Evolutionary conservation across 768 basidiomycete genomes (phyloP).

Genomic region (Epithele typhae): DNA sequence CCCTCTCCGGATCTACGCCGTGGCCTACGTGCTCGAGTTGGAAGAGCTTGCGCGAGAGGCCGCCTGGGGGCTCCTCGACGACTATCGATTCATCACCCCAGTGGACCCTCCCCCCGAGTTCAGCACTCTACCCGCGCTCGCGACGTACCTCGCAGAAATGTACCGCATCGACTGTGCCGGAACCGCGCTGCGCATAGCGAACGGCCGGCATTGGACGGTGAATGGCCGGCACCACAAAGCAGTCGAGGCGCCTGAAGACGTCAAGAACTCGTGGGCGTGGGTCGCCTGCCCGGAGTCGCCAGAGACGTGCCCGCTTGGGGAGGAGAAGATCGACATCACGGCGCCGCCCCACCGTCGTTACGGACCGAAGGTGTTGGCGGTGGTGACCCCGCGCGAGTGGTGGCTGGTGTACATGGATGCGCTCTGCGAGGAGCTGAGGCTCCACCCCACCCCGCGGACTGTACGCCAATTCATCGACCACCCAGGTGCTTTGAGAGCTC

Average conservation of each 20-base stretch:
- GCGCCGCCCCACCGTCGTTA: not conserved
- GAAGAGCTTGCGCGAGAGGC: constrained; percentile 3
- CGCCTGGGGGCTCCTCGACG: not conserved
- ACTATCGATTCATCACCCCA: too few species aligned
- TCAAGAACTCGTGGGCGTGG: constrained; percentile 1
- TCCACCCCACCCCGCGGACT: too few species aligned
- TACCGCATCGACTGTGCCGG: constrained; percentile 2
- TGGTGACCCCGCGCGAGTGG: not conserved
- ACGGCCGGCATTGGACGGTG: not conserved
- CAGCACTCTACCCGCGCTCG: not conserved
- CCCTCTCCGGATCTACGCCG: constrained; percentile 12
- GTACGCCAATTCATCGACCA: too few species aligned
- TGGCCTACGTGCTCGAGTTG: constrained; percentile 5
- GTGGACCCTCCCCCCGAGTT: constrained; percentile 1
- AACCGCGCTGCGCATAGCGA: not conserved
- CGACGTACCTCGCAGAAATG: not conserved
- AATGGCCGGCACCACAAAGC: not conserved
- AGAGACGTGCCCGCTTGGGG: not conserved
- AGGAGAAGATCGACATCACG: not conserved
- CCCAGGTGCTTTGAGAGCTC: too few species aligned
- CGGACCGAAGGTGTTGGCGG: not conserved
- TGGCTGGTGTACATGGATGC: not conserved
- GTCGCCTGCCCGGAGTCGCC: not conserved
- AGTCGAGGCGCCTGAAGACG: not conserved
- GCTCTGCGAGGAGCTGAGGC: too few species aligned